Evolutionary conservation across 306 rosid genomes (phyloP), one percentile per base, ranked within the genome.

Genomic region (Pterocarpus santalinus): DNA sequence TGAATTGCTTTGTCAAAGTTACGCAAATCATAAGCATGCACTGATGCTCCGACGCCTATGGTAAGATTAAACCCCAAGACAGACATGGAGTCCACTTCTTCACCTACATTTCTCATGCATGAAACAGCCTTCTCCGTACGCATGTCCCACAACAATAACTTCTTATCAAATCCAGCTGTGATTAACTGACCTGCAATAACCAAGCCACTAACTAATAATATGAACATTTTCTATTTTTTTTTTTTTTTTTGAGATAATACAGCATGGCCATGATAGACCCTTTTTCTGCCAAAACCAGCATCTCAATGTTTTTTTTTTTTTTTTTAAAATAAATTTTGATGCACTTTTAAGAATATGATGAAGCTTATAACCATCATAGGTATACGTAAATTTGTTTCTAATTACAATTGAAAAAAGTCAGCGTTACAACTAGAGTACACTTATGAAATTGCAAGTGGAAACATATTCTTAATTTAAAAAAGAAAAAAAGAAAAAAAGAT

Each of bases 161-260:
- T 90, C 76, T 86, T 86, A 90, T 95, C 96, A 78, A 89, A 80
- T 79, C 99, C 99, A 2, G 94, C 87, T 73, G 92, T 83, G 49
- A 95, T 84, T 81, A 93, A 77, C 78, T 90, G 96, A 83, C 83
- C 99, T 93, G 72, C 84, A 86, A 30, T 51, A 83, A 69, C 28
- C 60, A 39, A 60, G 55, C 12, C 69, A 22, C 28, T 22, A 53
- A 76, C 9, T 44, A 77, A 65, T 72, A 63, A 51, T 69, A 38
- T 32, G 69, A 76, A 77, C 46, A 8, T 1, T 9, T 2, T 4
- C 2, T 8, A 47, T 22, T 66, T 53, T 55, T 14, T 9, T 22
- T 22, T 22, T 22, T 22, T 22, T 22, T 22, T 22, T 22, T 13
- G 60, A 67, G 7, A 66, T 11, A 81, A 47, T 36, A 38, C 34